These are phyloP conservation scores for Cladophialophora exuberans DNA, from an alignment of 2,329 filamentous ascomycete species.

Conservation along the genomic window DNA sequence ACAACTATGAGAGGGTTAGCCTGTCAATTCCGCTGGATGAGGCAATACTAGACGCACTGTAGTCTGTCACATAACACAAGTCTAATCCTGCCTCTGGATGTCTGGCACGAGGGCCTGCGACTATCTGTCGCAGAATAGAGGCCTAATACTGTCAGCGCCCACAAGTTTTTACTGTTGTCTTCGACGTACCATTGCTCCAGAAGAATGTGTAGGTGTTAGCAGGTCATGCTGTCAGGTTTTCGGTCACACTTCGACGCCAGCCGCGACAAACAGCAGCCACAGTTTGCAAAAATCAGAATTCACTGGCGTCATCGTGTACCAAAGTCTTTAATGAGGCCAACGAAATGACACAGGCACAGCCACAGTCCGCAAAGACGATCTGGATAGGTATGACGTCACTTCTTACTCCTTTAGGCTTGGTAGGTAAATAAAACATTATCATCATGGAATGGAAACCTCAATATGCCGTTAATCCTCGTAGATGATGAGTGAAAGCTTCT, in stretches of 20 bases:
- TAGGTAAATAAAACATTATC: too few species aligned
- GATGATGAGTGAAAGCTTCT: too few species aligned
- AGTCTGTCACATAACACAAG: constrained; percentile 91
- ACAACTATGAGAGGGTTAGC: constrained; percentile 50
- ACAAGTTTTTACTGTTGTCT: neutral
- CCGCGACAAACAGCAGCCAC: too few species aligned
- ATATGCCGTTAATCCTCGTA: too few species aligned
- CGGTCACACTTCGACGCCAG: neutral
- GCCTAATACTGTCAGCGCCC: constrained; percentile 50
- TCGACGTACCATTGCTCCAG: neutral
- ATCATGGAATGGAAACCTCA: too few species aligned
- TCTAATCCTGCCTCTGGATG: constrained; percentile 89
- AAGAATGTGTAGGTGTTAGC: neutral
- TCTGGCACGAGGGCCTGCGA: constrained; percentile 80
- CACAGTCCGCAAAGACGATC: too few species aligned
- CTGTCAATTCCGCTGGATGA: neutral
- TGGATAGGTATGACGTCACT: too few species aligned
- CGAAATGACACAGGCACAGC: too few species aligned
- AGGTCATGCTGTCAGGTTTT: neutral
- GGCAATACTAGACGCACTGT: constrained; percentile 49
- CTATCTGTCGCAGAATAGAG: constrained; percentile 83
- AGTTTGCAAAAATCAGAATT: too few species aligned
- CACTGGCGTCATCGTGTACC: too few species aligned
- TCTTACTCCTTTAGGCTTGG: too few species aligned
- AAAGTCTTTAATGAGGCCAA: too few species aligned